phyloP scores from a whole-genome alignment of 306 rosid genomes.

The Malus sylvestris region DNA sequence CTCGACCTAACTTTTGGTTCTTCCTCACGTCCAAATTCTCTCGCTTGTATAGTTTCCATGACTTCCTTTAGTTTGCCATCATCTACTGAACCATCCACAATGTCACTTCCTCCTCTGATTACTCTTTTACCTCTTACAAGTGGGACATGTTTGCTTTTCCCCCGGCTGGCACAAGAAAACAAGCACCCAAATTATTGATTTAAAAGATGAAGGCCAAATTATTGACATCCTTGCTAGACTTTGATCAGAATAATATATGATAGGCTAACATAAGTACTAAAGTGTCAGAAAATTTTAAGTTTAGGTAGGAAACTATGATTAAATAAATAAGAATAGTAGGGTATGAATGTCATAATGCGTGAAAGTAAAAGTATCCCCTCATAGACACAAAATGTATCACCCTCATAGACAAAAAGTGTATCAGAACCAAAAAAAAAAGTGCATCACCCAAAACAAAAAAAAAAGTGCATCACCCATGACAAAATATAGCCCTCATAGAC shows the following conservation, averaged over 20 bases:
- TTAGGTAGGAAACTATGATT: too few relatives aligned
- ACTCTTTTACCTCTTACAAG: slow-evolving; percentile 81
- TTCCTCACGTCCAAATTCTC: slow-evolving; percentile 43
- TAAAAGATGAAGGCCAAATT: neutral
- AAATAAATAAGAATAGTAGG: too few relatives aligned
- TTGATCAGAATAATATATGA: neutral
- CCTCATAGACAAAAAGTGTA: too few relatives aligned
- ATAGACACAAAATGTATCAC: too few relatives aligned
- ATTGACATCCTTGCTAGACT: neutral
- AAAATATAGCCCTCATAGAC: too few relatives aligned
- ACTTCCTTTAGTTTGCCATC: slow-evolving; percentile 33
- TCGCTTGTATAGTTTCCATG: slow-evolving; percentile 39
- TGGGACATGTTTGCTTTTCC: slow-evolving; percentile 49
- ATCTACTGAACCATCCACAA: slow-evolving; percentile 59
- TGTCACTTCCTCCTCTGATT: slow-evolving; percentile 75
- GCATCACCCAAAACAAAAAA: too few relatives aligned
- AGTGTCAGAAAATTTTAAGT: too few relatives aligned
- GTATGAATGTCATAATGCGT: too few relatives aligned
- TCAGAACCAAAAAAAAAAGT: too few relatives aligned
- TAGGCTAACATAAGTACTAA: too few relatives aligned
- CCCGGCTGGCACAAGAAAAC: slow-evolving; percentile 62
- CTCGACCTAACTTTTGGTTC: slow-evolving; percentile 60
- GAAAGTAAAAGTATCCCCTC: too few relatives aligned
- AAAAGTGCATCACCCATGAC: too few relatives aligned
- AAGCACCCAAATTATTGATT: neutral